Conservation (phyloP, 2,329 filamentous ascomycete species). For the Stagonosporopsis cucurbitacearum region DNA sequence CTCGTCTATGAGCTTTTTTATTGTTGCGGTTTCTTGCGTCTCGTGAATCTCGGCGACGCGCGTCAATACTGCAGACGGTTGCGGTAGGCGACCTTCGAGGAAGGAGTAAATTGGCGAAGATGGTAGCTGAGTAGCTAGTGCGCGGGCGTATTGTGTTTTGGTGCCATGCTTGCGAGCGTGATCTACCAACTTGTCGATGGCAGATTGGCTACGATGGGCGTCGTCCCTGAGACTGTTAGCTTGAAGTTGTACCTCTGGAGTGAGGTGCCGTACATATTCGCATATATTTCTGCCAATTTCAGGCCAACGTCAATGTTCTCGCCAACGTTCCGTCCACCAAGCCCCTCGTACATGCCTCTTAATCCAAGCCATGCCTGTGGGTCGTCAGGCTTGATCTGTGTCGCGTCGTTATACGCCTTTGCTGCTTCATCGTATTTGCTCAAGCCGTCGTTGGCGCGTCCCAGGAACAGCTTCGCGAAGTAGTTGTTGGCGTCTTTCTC, state of each 20-base stretch:
- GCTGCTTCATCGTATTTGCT: slow-evolving; percentile 75
- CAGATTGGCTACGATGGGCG: slow-evolving; percentile 63
- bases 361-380: slow-evolving; percentile 91
- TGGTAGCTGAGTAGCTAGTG: slow-evolving; percentile 78
- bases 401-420: slow-evolving; percentile 74
- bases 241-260: fast-evolving
- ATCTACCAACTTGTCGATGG: slow-evolving; percentile 79
- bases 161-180: slow-evolving; percentile 77
- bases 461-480: slow-evolving; percentile 87
- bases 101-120: slow-evolving; percentile 79
- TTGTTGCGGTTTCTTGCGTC: slow-evolving; percentile 82
- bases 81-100: slow-evolving; percentile 82
- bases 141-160: slow-evolving; percentile 74
- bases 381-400: slow-evolving; percentile 74
- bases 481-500: slow-evolving; percentile 79
- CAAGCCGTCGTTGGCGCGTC: slow-evolving; percentile 81
- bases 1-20: slow-evolving; percentile 89
- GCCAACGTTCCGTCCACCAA: slow-evolving; percentile 70
- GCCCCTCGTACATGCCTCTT: slow-evolving; percentile 82
- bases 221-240: slow-evolving; percentile 58
- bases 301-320: slow-evolving; percentile 77
- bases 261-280: slow-evolving; percentile 45
- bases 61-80: slow-evolving; percentile 80
- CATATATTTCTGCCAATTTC: slow-evolving; percentile 76
- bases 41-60: slow-evolving; percentile 84